A percentile compares a stretch with the other conserved stretches of the same genome.
phyloP scores from a whole-genome alignment of 1,284 basidiomycete genomes.

The Ustilago esculenta region DNA sequence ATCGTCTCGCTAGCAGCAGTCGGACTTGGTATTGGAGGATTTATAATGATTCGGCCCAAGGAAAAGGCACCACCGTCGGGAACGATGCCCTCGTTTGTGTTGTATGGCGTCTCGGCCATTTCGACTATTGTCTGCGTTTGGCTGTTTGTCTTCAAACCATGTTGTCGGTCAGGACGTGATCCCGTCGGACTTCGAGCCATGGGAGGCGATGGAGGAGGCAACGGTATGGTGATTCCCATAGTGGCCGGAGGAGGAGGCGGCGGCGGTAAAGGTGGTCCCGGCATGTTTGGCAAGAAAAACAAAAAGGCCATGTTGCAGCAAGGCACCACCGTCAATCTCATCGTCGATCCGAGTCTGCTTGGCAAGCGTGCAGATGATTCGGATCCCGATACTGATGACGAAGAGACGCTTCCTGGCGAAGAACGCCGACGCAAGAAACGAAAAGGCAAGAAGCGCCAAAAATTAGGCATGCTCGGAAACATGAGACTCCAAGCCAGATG shows the following conservation, averaged over 20 bases:
- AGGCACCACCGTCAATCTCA: slow-evolving; percentile 54
- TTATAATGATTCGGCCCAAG: slow-evolving; percentile 42
- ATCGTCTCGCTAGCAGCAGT: slow-evolving; percentile 41
- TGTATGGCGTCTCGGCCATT: slow-evolving; percentile 45
- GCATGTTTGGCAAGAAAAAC: slow-evolving; percentile 40
- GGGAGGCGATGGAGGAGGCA: slow-evolving; percentile 12
- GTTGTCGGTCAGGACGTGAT: slow-evolving; percentile 31
- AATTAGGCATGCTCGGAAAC: slow-evolving; percentile 36
- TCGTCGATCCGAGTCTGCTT: slow-evolving; percentile 51
- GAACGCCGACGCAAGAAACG: slow-evolving; percentile 31
- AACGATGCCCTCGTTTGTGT: slow-evolving; percentile 40
- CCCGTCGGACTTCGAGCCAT: neutral
- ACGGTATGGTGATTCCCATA: slow-evolving; percentile 54
- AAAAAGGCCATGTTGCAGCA: slow-evolving; percentile 16
- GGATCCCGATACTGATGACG: slow-evolving; percentile 24
- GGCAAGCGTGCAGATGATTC: slow-evolving; percentile 32
- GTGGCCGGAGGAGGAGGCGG: slow-evolving; percentile 21
- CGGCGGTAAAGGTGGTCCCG: slow-evolving; percentile 6
- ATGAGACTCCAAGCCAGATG: slow-evolving; percentile 47
- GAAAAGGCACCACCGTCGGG: slow-evolving; percentile 32
- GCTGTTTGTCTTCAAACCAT: slow-evolving; percentile 41
- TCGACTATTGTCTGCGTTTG: slow-evolving; percentile 46
- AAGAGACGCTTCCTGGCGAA: slow-evolving; percentile 21
- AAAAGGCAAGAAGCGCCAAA: slow-evolving; percentile 12
- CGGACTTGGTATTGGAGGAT: slow-evolving; percentile 45